These are phyloP conservation scores for Penicillium paradoxum DNA, from an alignment of 495 filamentous ascomycete species.

Conservation along the genomic window DNA sequence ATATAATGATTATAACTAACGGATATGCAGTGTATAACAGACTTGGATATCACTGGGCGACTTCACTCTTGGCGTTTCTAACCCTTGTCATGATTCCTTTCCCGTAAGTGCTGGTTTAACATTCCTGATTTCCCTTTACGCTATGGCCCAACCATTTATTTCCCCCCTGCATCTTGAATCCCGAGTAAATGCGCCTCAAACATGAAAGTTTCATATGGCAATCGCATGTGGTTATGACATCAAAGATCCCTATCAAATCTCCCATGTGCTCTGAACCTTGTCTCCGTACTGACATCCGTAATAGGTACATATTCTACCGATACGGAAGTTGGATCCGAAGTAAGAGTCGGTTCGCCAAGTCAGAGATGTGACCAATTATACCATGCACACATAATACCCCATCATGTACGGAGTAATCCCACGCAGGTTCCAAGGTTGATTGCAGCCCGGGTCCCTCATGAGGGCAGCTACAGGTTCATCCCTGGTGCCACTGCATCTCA, in stretches of 20 bases:
- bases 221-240: slow-evolving; percentile 5
- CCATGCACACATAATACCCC: slow-evolving; percentile 1
- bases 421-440: too few relatives aligned
- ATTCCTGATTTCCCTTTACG: not conserved
- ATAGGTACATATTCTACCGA: slow-evolving; percentile 58
- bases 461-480: slow-evolving; percentile 6
- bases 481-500: slow-evolving; percentile 8
- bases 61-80: slow-evolving; percentile 62
- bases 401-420: not conserved
- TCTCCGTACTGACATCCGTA: slow-evolving; percentile 4
- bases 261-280: not conserved
- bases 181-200: not conserved
- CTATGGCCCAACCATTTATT: slow-evolving; percentile 10
- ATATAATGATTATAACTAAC: slow-evolving; percentile 26
- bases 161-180: slow-evolving; percentile 16
- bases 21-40: slow-evolving; percentile 54
- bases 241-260: not conserved
- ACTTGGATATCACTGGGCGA: slow-evolving; percentile 70
- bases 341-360: slow-evolving; percentile 49
- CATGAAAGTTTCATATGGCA: not conserved
- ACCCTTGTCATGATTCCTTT: slow-evolving; percentile 65
- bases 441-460: not conserved
- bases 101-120: slow-evolving; percentile 43
- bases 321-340: slow-evolving; percentile 53
- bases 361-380: slow-evolving; percentile 18